Conservation (phyloP, 805 yeast species). For the Kazachstania bromeliacearum region DNA sequence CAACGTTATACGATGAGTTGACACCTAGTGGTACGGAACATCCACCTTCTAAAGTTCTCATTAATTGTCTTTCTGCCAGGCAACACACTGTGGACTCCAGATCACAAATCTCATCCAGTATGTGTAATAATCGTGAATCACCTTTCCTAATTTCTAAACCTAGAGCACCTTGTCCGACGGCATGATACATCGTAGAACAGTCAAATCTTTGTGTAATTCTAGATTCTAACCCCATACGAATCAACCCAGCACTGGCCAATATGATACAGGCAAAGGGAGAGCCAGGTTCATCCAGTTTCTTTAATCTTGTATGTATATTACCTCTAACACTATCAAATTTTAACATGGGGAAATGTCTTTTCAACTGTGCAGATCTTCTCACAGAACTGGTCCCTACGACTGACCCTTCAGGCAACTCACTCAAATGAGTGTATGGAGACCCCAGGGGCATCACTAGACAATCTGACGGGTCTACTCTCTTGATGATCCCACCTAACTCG, state of each 20-base stretch:
- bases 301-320: conserved; percentile 66
- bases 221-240: conserved; percentile 59
- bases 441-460: conserved; percentile 69
- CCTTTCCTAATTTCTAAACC: conserved; percentile 80
- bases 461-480: conserved; percentile 89
- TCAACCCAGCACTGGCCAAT: conserved; percentile 87
- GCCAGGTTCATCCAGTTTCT: conserved; percentile 66
- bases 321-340: conserved; percentile 83
- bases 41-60: conserved; percentile 91
- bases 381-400: conserved; percentile 93
- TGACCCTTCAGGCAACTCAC: conserved; percentile 74
- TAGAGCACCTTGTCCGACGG: conserved; percentile 98
- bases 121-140: conserved; percentile 48
- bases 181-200: conserved; percentile 78
- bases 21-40: conserved; percentile 98
- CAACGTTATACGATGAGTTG: conserved; percentile 43
- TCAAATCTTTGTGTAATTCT: conserved; percentile 68
- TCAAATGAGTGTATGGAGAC: conserved; percentile 52
- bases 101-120: conserved; percentile 60
- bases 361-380: conserved; percentile 85
- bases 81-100: conserved; percentile 62
- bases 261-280: conserved; percentile 64
- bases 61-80: conserved; percentile 75
- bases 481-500: conserved; percentile 75
- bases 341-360: conserved; percentile 67